Conservation (phyloP, 1,139 yeast species). For the Meyerozyma guilliermondii region DNA sequence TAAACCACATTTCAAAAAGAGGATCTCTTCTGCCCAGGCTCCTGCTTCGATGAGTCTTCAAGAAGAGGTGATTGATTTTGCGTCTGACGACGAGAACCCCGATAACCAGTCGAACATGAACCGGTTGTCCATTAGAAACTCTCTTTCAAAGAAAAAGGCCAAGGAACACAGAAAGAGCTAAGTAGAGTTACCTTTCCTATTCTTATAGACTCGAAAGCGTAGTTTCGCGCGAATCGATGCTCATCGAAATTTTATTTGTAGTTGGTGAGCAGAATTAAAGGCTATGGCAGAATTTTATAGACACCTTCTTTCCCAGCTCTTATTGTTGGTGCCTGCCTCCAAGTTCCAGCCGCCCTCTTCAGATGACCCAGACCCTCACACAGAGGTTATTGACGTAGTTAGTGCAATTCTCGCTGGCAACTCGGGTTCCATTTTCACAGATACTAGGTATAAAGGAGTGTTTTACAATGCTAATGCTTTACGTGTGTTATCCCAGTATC, state of each 20-base stretch:
- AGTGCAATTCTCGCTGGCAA: background rate
- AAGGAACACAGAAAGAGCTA: constrained; percentile 18
- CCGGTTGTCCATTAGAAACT: constrained; percentile 37
- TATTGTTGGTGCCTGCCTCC: background rate
- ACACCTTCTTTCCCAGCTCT: background rate
- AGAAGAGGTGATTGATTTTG: constrained; percentile 46
- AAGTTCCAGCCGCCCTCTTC: background rate
- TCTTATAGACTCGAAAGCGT: background rate
- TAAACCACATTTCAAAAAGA: constrained; percentile 26
- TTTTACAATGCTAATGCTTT: background rate
- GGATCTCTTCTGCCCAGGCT: constrained; percentile 25
- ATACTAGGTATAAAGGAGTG: background rate
- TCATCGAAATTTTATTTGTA: background rate
- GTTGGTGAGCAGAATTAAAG: background rate
- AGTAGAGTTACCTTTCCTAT: background rate
- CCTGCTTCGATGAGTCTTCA: constrained; percentile 32
- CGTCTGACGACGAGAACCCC: constrained; percentile 44
- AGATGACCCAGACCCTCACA: background rate
- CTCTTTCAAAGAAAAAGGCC: constrained; percentile 32
- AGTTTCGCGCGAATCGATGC: background rate
- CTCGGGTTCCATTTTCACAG: background rate
- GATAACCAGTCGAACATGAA: constrained; percentile 36
- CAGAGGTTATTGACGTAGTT: background rate
- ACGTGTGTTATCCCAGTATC: background rate
- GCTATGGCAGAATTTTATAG: background rate